phyloP scores from a whole-genome alignment of 179 eudicot species.

The Nepenthes alata region DNA sequence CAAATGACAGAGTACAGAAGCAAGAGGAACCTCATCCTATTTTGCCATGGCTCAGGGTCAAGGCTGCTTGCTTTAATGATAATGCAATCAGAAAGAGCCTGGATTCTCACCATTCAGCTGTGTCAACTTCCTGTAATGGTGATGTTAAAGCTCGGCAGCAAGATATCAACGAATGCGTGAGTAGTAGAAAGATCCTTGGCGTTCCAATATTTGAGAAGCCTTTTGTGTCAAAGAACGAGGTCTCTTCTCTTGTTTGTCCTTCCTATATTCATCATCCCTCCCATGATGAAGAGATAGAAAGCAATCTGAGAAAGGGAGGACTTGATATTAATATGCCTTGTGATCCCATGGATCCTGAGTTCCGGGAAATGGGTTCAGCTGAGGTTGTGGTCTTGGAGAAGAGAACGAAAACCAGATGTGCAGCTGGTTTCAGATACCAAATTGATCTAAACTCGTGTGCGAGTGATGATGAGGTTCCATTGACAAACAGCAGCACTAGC shows the following conservation, averaged over 20 bases:
- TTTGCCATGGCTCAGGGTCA: constrained; percentile 65
- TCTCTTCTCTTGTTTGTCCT: constrained; percentile 19
- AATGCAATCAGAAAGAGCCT: constrained; percentile 10
- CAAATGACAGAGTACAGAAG: constrained; percentile 30
- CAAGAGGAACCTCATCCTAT: constrained; percentile 19
- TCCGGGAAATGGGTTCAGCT: constrained; percentile 15
- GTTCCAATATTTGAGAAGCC: constrained; percentile 46
- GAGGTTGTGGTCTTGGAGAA: constrained; percentile 26
- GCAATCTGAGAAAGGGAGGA: constrained; percentile 25
- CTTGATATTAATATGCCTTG: constrained; percentile 74
- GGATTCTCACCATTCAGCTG: constrained; percentile 15
- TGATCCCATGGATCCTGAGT: constrained; percentile 36
- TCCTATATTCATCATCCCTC: constrained; percentile 16
- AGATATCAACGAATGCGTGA: constrained; percentile 14
- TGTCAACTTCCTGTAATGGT: constrained; percentile 21
- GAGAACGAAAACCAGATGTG: constrained; percentile 17
- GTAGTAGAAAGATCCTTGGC: constrained; percentile 46
- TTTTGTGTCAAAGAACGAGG: constrained; percentile 25
- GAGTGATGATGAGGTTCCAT: constrained; percentile 47
- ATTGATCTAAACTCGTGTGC: constrained; percentile 71
- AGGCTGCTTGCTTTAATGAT: constrained; percentile 14
- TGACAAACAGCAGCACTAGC: not conserved
- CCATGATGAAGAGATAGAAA: constrained; percentile 16
- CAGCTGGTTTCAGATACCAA: constrained; percentile 22
- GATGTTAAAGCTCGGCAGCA: constrained; percentile 13